Evolutionary conservation across 148 eudicot genomes (phyloP).

Genomic region (Tetragonia tetragonoides): DNA sequence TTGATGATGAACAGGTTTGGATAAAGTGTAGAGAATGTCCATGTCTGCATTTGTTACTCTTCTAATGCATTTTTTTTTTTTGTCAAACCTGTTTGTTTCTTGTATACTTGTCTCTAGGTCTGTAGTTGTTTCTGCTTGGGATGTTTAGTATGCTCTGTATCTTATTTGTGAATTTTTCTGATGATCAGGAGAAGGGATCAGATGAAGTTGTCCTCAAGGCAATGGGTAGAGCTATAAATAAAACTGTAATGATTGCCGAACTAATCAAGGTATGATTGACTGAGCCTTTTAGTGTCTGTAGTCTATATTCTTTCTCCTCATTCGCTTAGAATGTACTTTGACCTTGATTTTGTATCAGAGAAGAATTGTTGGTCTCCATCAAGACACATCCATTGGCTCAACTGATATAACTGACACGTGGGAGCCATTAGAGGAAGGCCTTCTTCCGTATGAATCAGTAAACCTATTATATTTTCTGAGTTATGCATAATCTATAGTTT

Average conservation of each 20-base stretch:
- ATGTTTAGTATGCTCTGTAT: neutral
- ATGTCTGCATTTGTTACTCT: neutral
- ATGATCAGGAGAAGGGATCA: slow-evolving; percentile 56
- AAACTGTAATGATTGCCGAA: slow-evolving; percentile 72
- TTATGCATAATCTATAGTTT: neutral
- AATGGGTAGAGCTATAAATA: slow-evolving; percentile 83
- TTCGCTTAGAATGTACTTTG: neutral
- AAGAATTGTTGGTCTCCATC: slow-evolving; percentile 62
- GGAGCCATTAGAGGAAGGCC: slow-evolving; percentile 80
- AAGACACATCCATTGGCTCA: slow-evolving; percentile 54
- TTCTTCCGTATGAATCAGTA: slow-evolving; percentile 46
- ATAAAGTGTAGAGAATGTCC: neutral
- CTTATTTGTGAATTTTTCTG: slow-evolving; percentile 8
- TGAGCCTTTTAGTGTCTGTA: neutral
- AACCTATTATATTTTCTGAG: neutral
- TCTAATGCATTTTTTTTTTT: neutral
- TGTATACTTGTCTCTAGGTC: neutral
- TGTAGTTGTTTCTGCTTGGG: neutral
- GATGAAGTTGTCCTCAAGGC: slow-evolving; percentile 67
- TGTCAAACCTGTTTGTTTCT: neutral
- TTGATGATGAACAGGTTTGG: neutral
- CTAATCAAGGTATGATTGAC: slow-evolving; percentile 47
- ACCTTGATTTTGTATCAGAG: slow-evolving; percentile 34
- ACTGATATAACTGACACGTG: slow-evolving; percentile 60
- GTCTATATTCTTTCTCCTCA: neutral